These are phyloP conservation scores for Wallacemonas sp. DNA, from an alignment of 208 protist species.

Conservation along the genomic window DNA sequence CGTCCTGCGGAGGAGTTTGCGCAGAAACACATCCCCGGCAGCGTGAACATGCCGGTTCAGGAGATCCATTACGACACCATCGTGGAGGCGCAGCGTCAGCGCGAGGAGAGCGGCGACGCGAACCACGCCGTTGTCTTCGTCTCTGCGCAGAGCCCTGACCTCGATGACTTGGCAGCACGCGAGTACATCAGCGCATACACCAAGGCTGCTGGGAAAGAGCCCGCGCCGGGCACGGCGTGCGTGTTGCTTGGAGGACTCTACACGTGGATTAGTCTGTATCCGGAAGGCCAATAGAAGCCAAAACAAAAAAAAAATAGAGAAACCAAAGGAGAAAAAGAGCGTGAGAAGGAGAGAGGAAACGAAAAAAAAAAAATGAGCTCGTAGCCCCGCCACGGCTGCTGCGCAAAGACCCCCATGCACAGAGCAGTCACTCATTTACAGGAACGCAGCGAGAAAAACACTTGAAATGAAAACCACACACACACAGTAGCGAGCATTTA, in stretches of 20 bases:
- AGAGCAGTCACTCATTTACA: too few relatives aligned
- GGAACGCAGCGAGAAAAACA: too few relatives aligned
- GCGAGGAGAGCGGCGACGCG: neutral
- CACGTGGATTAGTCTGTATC: constrained; percentile 22
- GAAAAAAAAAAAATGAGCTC: too few relatives aligned
- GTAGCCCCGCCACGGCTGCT: too few relatives aligned
- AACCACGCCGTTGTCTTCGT: constrained; percentile 41
- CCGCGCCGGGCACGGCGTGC: constrained; percentile 16
- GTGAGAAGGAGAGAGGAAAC: neutral
- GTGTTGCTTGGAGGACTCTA: constrained; percentile 47
- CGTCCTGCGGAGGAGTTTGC: constrained; percentile 41
- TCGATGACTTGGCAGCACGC: constrained; percentile 52
- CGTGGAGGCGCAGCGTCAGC: neutral
- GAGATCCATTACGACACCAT: constrained; percentile 27
- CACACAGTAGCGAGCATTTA: too few relatives aligned
- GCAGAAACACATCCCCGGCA: constrained; percentile 30
- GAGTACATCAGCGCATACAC: constrained; percentile 44
- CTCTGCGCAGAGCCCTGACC: constrained; percentile 47
- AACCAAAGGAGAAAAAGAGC: neutral
- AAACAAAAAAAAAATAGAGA: too few relatives aligned
- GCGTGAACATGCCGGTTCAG: constrained; percentile 42
- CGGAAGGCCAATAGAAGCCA: neutral
- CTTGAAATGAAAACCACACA: too few relatives aligned
- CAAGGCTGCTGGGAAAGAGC: constrained; percentile 13
- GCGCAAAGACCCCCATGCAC: too few relatives aligned